Base-by-base conservation (phyloP, 2,329 filamentous ascomycete genomes). In the Epichloe gansuensis region DNA sequence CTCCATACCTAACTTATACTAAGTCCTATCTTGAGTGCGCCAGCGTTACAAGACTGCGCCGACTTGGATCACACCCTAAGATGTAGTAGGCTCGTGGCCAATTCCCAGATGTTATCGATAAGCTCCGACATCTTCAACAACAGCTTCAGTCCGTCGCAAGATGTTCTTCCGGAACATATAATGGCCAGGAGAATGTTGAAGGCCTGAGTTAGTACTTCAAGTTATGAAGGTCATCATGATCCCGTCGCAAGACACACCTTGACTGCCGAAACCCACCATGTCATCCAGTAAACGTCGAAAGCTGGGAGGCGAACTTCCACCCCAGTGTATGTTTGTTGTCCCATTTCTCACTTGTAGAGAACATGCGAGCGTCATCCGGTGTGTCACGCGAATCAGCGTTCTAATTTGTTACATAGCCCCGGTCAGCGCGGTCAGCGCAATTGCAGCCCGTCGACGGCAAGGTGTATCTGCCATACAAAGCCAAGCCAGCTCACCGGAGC, bases 351-450 rank as follows among this genome's bases (percentile, higher is more conserved):
- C 15, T 21, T 44, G 8, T 2, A 38, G 9, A 12, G n/a, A 21
- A 15, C 5, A 21, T 9, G 21, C 9, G n/a, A n/a, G 42, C 42
- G 25, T 15, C 25, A 25, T 34, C 25, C 4, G 15, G 9, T 5
- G 11, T 17, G 6, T 2, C 34, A 38, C 12, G n/a, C 8, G 13
- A n/a, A 47, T 9, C 36, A 27, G 17, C 13, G 12, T 15, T 15
- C 51, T 52, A 39, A 52, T 15, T 8, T 17, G 2, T 15, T 9
- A 11, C 25, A 5, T 12, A 53, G 58, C 56, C 52, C 57, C 61
- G 3, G 60, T 63, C 52, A 68, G 63, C 43, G 67, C 68, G n/a
- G 56, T 69, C n/a, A 68, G 65, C 54, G 67, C 68, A 5, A 56
- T 70, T 21, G 64, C 67, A 36, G 68, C 67, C 53, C 61, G 66